A percentile compares a stretch with the other conserved stretches of the same genome.
phyloP scores from a whole-genome alignment of 352 stramenopile species.

The Phytophthora lateralis region DNA sequence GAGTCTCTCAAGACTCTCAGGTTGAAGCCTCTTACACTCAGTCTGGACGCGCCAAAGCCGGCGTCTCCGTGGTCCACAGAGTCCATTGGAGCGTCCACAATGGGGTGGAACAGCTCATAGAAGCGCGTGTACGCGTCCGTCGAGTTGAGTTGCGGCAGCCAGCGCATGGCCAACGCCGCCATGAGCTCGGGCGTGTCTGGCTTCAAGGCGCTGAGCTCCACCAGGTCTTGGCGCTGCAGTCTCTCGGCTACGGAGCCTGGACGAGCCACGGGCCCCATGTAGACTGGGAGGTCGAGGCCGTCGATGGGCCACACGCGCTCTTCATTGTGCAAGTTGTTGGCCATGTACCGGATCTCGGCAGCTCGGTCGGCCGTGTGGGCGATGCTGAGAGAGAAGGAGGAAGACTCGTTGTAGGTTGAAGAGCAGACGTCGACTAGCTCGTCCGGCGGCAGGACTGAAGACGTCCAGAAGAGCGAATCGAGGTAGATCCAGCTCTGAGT shows the following conservation, averaged over 20 bases:
- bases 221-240: conserved; percentile 29
- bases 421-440: conserved; percentile 11
- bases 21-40: conserved; percentile 54
- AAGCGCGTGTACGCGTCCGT: conserved; percentile 28
- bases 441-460: not conserved
- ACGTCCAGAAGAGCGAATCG: not conserved
- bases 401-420: conserved; percentile 2
- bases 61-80: conserved; percentile 44
- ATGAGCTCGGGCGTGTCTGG: conserved; percentile 31
- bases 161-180: conserved; percentile 19
- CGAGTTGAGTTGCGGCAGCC: conserved; percentile 27
- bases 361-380: conserved; percentile 18
- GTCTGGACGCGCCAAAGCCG: conserved; percentile 44
- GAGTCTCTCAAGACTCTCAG: conserved; percentile 28
- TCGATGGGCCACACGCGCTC: conserved; percentile 31
- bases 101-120: conserved; percentile 36
- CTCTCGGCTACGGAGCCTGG: conserved; percentile 36
- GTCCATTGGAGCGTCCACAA: conserved; percentile 24
- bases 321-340: conserved; percentile 35
- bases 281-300: conserved; percentile 29
- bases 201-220: conserved; percentile 22
- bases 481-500: conserved; percentile 29
- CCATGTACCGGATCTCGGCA: conserved; percentile 25
- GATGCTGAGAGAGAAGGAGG: conserved; percentile 14
- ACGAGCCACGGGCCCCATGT: conserved; percentile 36